Evolutionary conservation across 1,284 basidiomycete genomes (phyloP).

Genomic region (Exobasidium rhododendri): DNA sequence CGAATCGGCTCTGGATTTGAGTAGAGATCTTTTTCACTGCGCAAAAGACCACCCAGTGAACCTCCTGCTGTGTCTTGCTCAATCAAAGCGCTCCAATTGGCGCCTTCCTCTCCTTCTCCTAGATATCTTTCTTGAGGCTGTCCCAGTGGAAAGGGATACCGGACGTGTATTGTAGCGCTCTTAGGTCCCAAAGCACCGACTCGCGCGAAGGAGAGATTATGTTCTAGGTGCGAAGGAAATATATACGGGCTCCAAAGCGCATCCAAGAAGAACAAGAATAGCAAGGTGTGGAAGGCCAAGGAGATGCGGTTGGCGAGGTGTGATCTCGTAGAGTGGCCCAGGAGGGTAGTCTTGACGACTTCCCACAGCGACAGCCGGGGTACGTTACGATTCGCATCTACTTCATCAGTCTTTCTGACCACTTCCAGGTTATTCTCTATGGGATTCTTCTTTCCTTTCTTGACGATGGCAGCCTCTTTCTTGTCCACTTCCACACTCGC

Average conservation of each 20-base stretch:
- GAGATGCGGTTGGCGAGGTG: slow-evolving; percentile 33
- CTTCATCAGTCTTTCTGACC: neutral
- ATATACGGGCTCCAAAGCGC: slow-evolving; percentile 47
- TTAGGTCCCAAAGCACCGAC: slow-evolving; percentile 44
- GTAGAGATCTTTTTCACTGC: slow-evolving; percentile 22
- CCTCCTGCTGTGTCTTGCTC: slow-evolving; percentile 17
- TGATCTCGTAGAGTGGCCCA: slow-evolving; percentile 38
- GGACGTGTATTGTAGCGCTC: slow-evolving; percentile 43
- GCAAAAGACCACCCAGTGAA: slow-evolving; percentile 15
- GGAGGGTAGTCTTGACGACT: slow-evolving; percentile 25
- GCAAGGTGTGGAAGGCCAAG: slow-evolving; percentile 36
- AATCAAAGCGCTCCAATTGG: slow-evolving; percentile 4
- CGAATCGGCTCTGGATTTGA: slow-evolving; percentile 33
- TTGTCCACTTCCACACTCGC: slow-evolving; percentile 30
- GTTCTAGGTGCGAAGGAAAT: slow-evolving; percentile 50
- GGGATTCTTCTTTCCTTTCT: slow-evolving; percentile 24
- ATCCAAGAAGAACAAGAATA: slow-evolving; percentile 46
- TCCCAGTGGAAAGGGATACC: slow-evolving; percentile 30
- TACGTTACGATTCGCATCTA: slow-evolving; percentile 11
- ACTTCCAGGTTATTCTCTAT: slow-evolving; percentile 13
- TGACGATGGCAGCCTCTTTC: slow-evolving; percentile 8
- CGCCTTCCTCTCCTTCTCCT: neutral
- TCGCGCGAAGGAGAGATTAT: slow-evolving; percentile 47
- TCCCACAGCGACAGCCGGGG: slow-evolving; percentile 19
- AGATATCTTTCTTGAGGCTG: slow-evolving; percentile 5